A percentile compares a stretch with the other conserved stretches of the same genome.
Evolutionary conservation across 163 green algal genomes (phyloP).

Genomic region (Scenedesmus sp.): DNA sequence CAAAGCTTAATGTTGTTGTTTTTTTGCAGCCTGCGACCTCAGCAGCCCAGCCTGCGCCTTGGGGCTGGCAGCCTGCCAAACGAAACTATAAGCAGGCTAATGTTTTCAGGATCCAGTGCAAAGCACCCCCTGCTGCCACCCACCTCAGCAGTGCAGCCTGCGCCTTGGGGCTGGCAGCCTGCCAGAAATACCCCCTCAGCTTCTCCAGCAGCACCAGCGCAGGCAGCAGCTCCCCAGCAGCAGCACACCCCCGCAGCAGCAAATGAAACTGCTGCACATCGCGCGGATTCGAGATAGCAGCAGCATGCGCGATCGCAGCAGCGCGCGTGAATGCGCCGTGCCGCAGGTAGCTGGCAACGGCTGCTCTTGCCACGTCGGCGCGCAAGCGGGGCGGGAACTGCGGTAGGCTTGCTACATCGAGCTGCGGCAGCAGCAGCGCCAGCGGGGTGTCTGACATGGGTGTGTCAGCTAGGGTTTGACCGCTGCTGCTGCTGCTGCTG

Average conservation of each 20-base stretch:
- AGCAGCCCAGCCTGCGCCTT: too few species aligned
- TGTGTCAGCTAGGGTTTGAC: not conserved
- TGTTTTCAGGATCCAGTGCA: not conserved
- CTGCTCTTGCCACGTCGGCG: conserved; percentile 28
- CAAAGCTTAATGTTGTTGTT: too few species aligned
- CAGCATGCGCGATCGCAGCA: conserved; percentile 45
- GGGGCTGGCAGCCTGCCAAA: too few species aligned
- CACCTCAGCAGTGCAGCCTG: conserved; percentile 36
- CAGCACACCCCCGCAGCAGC: conserved; percentile 8
- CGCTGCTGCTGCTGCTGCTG: not conserved
- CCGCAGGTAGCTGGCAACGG: conserved; percentile 24
- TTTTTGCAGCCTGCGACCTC: too few species aligned
- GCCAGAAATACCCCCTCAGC: conserved; percentile 17
- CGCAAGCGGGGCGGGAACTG: conserved; percentile 26
- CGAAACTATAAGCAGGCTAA: too few species aligned
- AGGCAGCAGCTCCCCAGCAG: conserved; percentile 25
- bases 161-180: not conserved
- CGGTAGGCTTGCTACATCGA: not conserved
- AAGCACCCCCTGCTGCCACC: not conserved
- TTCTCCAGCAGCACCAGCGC: not conserved
- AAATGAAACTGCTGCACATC: conserved; percentile 41
- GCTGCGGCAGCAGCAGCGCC: not conserved
- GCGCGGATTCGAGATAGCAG: not conserved
- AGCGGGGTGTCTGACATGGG: not conserved
- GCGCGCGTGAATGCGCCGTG: not conserved